phyloP scores from a whole-genome alignment of 257 asterid genomes.

The Cordia subcordata region DNA sequence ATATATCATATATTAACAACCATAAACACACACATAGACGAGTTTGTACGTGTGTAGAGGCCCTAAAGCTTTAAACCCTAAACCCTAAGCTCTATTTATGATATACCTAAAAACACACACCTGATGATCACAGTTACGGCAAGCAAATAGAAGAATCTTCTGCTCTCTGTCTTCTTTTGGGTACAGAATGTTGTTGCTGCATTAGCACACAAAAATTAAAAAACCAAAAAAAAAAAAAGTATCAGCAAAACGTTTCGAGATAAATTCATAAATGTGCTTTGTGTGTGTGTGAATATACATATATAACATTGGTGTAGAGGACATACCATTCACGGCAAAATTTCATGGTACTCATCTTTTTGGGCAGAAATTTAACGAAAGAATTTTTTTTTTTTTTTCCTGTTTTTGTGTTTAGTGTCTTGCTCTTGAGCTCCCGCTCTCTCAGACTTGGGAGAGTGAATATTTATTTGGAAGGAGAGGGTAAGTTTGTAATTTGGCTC shows the following conservation, averaged over 20 bases:
- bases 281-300: too few relatives aligned
- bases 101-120: conserved; percentile 11
- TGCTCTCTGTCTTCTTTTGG: conserved; percentile 78
- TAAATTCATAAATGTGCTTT: too few relatives aligned
- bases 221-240: background rate
- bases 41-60: background rate
- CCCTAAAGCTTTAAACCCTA: conserved; percentile 1
- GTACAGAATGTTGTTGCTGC: conserved; percentile 73
- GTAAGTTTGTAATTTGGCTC: background rate
- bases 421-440: background rate
- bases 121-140: conserved; percentile 92
- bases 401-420: background rate
- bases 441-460: background rate
- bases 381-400: background rate
- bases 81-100: conserved; percentile 8
- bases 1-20: too few relatives aligned
- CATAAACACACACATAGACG: too few relatives aligned
- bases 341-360: conserved; percentile 97
- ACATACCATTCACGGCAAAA: conserved; percentile 93
- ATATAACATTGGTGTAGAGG: background rate
- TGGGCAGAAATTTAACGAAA: background rate
- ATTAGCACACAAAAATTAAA: background rate
- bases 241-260: background rate
- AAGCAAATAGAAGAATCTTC: conserved; percentile 76
- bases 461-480: background rate